Percentiles rank a stretch among this genome's conserved stretches.
Conservation (phyloP, 2,329 filamentous ascomycete species). For the Didymella keratinophila region DNA sequence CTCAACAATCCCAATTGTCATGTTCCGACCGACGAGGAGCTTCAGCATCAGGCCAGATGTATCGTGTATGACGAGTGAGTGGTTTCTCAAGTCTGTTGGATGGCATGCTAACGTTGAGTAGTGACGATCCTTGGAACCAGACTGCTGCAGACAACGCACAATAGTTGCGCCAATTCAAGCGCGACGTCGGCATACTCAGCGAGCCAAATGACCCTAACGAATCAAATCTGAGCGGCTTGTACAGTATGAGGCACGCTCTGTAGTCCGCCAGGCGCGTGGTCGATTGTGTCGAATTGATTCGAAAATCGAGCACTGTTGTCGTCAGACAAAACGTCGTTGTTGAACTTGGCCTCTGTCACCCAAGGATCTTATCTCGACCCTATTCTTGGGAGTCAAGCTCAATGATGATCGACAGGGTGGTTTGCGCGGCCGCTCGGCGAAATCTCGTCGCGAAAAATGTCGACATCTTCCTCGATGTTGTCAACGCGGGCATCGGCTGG, state of each 20-base stretch:
- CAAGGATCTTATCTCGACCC: conserved; percentile 1
- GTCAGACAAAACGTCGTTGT: not conserved
- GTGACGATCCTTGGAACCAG: conserved; percentile 50
- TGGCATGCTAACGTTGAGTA: not conserved
- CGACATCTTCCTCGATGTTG: not conserved
- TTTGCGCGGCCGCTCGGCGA: conserved; percentile 5
- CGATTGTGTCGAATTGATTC: not conserved
- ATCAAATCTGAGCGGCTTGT: conserved; percentile 12
- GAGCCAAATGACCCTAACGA: conserved; percentile 6
- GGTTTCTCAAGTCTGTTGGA: not conserved
- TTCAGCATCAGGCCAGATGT: conserved; percentile 45
- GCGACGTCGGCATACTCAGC: conserved; percentile 26
- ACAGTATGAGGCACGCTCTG: conserved; percentile 1
- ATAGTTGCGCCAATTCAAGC: conserved; percentile 45
- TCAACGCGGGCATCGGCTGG: conserved; percentile 5
- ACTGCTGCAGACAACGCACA: conserved; percentile 46
- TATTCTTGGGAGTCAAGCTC: not conserved
- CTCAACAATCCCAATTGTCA: conserved; percentile 33
- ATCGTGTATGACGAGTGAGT: conserved; percentile 40
- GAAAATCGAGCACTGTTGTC: not conserved
- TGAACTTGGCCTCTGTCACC: conserved; percentile 6
- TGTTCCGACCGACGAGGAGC: conserved; percentile 40
- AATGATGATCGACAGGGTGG: conserved; percentile 4
- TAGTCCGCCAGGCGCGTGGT: not conserved
- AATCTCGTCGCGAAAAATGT: not conserved